Conservation (phyloP, 2,329 filamentous ascomycete genomes). For the Penicillium sclerotiorum region DNA sequence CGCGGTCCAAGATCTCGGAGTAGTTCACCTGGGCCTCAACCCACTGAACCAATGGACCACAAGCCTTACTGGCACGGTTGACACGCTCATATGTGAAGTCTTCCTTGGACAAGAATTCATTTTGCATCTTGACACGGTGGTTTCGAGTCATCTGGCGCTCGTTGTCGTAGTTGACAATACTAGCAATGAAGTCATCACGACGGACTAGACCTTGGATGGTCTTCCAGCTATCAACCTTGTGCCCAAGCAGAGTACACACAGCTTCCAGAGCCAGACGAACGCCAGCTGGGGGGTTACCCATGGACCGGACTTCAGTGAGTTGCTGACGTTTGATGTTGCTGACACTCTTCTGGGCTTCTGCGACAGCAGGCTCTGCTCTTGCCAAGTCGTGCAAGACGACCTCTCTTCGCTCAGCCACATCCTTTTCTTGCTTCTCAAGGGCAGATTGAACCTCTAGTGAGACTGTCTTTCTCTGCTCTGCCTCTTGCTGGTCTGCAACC, state of each 20-base stretch:
- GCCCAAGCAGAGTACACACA: constrained; percentile 92
- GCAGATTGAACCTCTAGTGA: constrained; percentile 87
- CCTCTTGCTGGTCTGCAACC: constrained; percentile 93
- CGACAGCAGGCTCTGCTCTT: constrained; percentile 87
- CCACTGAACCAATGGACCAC: constrained; percentile 96
- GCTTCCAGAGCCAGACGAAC: constrained; percentile 91
- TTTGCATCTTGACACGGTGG: constrained; percentile 84
- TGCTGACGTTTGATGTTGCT: constrained; percentile 98
- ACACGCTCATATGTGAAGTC: constrained; percentile 97
- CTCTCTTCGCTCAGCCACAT: constrained; percentile 79
- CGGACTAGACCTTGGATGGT: constrained; percentile 85
- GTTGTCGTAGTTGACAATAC: constrained; percentile 96
- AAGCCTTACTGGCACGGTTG: constrained; percentile 94
- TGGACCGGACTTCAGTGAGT: constrained; percentile 94
- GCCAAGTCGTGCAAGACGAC: constrained; percentile 87
- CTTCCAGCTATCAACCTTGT: constrained; percentile 90
- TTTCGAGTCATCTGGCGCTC: constrained; percentile 88
- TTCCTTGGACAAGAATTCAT: constrained; percentile 86
- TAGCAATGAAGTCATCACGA: constrained; percentile 94
- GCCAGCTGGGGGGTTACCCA: constrained; percentile 88
- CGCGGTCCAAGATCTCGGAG: constrained; percentile 92
- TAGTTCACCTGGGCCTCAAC: constrained; percentile 95
- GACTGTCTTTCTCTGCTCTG: constrained; percentile 84
- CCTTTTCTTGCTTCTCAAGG: constrained; percentile 84
- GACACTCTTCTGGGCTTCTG: constrained; percentile 92